Evolutionary conservation across 805 yeast genomes (phyloP).

Genomic region (Candida sanyiensis): DNA sequence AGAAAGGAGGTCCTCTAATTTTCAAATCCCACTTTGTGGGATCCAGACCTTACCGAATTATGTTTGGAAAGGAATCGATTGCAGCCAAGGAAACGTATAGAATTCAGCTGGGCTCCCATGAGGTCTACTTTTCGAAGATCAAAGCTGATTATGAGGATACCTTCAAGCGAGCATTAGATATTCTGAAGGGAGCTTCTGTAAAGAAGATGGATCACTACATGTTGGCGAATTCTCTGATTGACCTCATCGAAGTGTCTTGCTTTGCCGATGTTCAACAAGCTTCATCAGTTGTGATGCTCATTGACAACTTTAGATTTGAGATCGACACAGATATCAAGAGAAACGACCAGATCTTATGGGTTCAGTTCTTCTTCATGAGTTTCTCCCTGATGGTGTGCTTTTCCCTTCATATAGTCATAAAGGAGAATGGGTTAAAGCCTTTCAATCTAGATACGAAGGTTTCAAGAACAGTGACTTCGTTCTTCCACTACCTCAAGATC

Average conservation of each 20-base stretch:
- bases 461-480: conserved; percentile 8
- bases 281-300: conserved; percentile 13
- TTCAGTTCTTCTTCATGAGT: conserved; percentile 19
- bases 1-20: background rate
- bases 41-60: conserved; percentile 14
- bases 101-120: conserved; percentile 12
- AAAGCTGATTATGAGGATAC: conserved; percentile 10
- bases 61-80: conserved; percentile 8
- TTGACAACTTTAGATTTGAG: conserved; percentile 19
- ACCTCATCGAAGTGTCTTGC: conserved; percentile 15
- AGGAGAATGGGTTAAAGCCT: conserved; percentile 11
- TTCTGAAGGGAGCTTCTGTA: conserved; percentile 6
- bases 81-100: conserved; percentile 9
- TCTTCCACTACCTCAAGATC: conserved; percentile 15
- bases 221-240: conserved; percentile 10
- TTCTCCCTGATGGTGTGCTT: conserved; percentile 17
- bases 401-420: conserved; percentile 10
- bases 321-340: conserved; percentile 17
- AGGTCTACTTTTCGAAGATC: conserved; percentile 13
- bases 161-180: conserved; percentile 11
- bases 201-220: conserved; percentile 3
- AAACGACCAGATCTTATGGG: conserved; percentile 17
- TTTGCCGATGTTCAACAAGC: conserved; percentile 10
- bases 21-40: conserved; percentile 9
- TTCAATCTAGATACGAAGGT: conserved; percentile 18